Percentiles rank a stretch among this genome's conserved stretches.
Evolutionary conservation across 352 stramenopile genomes (phyloP).

Genomic region (Phytopythium mirpurense): DNA sequence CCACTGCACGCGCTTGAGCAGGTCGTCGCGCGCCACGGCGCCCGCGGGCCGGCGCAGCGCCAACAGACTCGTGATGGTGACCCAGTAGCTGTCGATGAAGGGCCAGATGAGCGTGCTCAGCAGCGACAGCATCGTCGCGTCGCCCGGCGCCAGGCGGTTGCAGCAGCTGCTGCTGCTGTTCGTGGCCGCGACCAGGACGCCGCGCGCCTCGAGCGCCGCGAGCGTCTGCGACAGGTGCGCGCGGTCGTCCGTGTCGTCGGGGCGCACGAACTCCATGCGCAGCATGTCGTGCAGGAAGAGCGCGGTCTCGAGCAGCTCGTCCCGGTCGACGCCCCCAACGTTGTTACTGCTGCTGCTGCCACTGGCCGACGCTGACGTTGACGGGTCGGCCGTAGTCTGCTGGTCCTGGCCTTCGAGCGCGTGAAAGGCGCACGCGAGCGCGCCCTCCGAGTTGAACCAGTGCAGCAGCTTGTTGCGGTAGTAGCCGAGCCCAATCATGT

Average conservation of each 20-base stretch:
- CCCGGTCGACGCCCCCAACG: slow-evolving; percentile 26
- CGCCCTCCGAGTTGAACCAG: slow-evolving; percentile 79
- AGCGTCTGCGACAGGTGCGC: slow-evolving; percentile 39
- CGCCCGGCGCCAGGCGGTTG: slow-evolving; percentile 11
- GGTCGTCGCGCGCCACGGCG: slow-evolving; percentile 47
- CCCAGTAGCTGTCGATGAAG: slow-evolving; percentile 87
- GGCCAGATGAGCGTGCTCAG: slow-evolving; percentile 78
- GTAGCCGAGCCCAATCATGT: slow-evolving; percentile 84
- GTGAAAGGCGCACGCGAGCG: slow-evolving; percentile 73
- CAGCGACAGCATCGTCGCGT: slow-evolving; percentile 48
- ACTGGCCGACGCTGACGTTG: too few relatives aligned
- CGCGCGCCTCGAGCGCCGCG: slow-evolving; percentile 28
- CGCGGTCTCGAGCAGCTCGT: slow-evolving; percentile 53
- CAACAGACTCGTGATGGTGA: slow-evolving; percentile 70
- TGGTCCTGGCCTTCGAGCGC: slow-evolving; percentile 26
- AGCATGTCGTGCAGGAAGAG: slow-evolving; percentile 78
- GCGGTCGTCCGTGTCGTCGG: slow-evolving; percentile 45
- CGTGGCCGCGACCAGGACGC: slow-evolving; percentile 22
- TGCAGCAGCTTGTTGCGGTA: slow-evolving; percentile 88
- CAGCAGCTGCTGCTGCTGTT: not conserved
- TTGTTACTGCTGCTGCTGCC: not conserved
- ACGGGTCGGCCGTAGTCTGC: too few relatives aligned
- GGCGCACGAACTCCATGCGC: slow-evolving; percentile 74
- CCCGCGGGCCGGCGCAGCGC: slow-evolving; percentile 39
- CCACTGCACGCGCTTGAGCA: slow-evolving; percentile 82